Evolutionary conservation across 2,329 filamentous ascomycete species (phyloP).

Genomic region (Domatiomyces catenatus): DNA sequence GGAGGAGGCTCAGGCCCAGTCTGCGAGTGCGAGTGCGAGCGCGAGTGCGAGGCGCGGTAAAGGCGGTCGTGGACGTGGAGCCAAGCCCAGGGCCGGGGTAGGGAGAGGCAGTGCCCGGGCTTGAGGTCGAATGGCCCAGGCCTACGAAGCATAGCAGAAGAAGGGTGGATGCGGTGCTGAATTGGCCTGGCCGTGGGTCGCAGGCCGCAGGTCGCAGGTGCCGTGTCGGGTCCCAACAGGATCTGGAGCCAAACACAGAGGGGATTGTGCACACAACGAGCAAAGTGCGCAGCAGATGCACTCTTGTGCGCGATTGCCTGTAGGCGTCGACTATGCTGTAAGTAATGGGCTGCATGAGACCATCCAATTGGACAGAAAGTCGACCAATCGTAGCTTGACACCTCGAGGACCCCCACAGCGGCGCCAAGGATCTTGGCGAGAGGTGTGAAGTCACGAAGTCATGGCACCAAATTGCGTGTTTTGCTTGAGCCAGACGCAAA

Average conservation of each 20-base stretch:
- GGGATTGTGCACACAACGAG: not conserved
- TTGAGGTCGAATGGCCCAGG: not conserved
- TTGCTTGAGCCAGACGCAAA: not conserved
- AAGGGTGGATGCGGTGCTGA: constrained; percentile 4
- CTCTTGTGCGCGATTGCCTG: not conserved
- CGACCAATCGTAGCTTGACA: not conserved
- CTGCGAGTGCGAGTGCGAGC: constrained; percentile 10
- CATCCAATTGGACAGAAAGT: not conserved
- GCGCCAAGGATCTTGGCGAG: not conserved
- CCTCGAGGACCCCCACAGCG: not conserved
- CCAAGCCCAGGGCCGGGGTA: constrained; percentile 13
- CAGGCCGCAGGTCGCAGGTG: too few species aligned
- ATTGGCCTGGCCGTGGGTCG: too few species aligned
- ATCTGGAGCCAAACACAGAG: not conserved
- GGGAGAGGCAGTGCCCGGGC: constrained; percentile 11
- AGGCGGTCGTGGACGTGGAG: constrained; percentile 18
- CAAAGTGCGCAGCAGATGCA: not conserved
- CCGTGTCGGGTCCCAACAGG: not conserved
- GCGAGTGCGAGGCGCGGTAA: constrained; percentile 24
- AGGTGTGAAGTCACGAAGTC: not conserved
- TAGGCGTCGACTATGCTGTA: not conserved
- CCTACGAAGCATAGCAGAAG: not conserved
- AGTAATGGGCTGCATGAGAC: not conserved
- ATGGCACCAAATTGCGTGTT: not conserved
- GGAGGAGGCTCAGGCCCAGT: constrained; percentile 33